A percentile compares a stretch with the other conserved stretches of the same genome.
Evolutionary conservation across 1,139 yeast species (phyloP).

Genomic region (Saccharomyces hybrid): DNA sequence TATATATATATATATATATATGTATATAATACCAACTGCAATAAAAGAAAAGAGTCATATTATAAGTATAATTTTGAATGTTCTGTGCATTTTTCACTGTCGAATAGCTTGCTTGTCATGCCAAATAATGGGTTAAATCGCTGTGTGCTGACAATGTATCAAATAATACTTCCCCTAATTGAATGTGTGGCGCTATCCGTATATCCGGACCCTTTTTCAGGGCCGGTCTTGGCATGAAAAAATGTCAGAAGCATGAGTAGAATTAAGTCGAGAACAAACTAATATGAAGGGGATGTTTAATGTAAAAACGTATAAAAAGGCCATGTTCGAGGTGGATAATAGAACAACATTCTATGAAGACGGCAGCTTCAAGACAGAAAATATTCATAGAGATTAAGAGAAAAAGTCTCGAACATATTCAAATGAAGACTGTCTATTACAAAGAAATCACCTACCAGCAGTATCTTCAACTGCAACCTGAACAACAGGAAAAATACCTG

Average conservation of each 20-base stretch:
- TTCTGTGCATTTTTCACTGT: not conserved
- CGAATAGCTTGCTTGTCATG: not conserved
- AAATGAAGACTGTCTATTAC: not conserved
- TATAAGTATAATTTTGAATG: too few species aligned
- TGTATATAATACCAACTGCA: too few species aligned
- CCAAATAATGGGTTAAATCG: not conserved
- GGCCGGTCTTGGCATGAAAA: not conserved
- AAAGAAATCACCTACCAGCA: not conserved
- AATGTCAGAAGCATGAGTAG: not conserved
- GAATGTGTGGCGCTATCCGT: not conserved
- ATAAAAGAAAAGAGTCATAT: too few species aligned
- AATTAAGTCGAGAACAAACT: not conserved
- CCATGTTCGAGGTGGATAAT: not conserved
- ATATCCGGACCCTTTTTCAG: not conserved
- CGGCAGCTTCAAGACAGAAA: not conserved
- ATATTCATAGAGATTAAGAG: not conserved
- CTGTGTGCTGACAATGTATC: not conserved
- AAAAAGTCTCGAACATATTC: not conserved
- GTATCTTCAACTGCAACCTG: not conserved
- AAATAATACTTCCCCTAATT: not conserved
- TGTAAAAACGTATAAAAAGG: not conserved
- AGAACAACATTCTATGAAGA: not conserved
- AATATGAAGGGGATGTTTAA: not conserved
- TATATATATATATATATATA: too few species aligned
- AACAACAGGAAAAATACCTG: constrained; percentile 9